Evolutionary conservation across 225 moss, liverwort and hornwort species (phyloP).

Genomic region (Straminergon stramineum): DNA sequence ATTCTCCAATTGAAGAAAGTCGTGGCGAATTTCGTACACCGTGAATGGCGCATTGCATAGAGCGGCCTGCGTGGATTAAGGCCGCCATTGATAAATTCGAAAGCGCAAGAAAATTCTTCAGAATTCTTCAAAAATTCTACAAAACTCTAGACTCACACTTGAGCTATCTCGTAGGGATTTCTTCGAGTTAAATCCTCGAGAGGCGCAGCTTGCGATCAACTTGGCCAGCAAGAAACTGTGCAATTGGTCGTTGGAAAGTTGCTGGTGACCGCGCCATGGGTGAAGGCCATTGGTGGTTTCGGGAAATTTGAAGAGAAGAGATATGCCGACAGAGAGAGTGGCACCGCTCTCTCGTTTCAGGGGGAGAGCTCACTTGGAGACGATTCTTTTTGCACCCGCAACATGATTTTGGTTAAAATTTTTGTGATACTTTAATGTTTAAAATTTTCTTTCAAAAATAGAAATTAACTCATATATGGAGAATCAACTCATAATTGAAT

Average conservation of each 20-base stretch:
- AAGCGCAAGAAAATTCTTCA: neutral
- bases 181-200: neutral
- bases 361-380: neutral
- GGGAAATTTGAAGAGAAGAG: neutral
- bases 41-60: neutral
- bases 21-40: neutral
- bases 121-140: neutral
- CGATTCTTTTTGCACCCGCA: neutral
- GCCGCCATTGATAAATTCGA: neutral
- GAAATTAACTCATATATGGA: neutral
- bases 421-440: neutral
- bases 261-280: neutral
- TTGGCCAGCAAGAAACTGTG: neutral
- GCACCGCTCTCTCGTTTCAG: neutral
- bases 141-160: neutral
- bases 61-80: neutral
- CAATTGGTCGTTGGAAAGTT: neutral
- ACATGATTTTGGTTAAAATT: neutral
- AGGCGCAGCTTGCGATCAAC: neutral
- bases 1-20: neutral
- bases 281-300: neutral
- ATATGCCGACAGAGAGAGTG: neutral
- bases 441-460: rapidly evolving
- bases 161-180: neutral
- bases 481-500: neutral